Evolutionary conservation across 2,329 filamentous ascomycete genomes (phyloP), one percentile per base, ranked within the genome.

Genomic region (Alternaria panax): DNA sequence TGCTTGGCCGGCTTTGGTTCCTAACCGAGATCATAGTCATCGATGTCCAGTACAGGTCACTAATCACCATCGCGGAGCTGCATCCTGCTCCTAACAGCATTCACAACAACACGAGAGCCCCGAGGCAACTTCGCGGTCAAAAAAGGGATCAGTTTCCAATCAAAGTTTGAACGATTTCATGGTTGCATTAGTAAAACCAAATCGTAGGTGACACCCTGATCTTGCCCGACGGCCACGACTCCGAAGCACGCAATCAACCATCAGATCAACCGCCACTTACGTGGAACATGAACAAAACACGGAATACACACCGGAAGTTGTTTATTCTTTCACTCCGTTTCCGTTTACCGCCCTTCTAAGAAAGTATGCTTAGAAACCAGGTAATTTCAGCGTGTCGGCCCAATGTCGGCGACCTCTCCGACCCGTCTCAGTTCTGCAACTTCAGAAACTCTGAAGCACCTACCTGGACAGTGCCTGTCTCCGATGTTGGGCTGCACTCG

Each of bases 151-250:
- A 38, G 25, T 32, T 14, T 40, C 54, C 25, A 45, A 55, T 46
- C 51, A 57, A 51, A 50, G 43, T 56, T 55, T 36, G 47, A 16
- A 41, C 28, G 36, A 34, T 45, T 46, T 53, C 43, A 34, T 46
- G 32, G 36, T 54, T 53, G 45, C 50, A 62, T 51, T 59, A 56
- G 51, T 51, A 47, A 55, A 55, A 43, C 32, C 57, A 59, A 53
- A 48, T 56, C 40, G 28, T 27, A 20, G 36, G 43, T 41, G 34
- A 57, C 40, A 27, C 30, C 32, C 12, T 7, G 30, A 51, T 54
- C 59, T 54, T 55, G 41, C 54, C 61, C 61, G 43, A 63, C 66
- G 70, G 69, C 32, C 50, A 50, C 30, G 67, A 64, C 64, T 72
- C 68, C 70, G 66, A 51, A 48, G 18, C 38, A 62, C 48, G 45